Evolutionary conservation across 345 rosid genomes (phyloP), one percentile per base, ranked within the genome.

Genomic region (Anacardium occidentale): DNA sequence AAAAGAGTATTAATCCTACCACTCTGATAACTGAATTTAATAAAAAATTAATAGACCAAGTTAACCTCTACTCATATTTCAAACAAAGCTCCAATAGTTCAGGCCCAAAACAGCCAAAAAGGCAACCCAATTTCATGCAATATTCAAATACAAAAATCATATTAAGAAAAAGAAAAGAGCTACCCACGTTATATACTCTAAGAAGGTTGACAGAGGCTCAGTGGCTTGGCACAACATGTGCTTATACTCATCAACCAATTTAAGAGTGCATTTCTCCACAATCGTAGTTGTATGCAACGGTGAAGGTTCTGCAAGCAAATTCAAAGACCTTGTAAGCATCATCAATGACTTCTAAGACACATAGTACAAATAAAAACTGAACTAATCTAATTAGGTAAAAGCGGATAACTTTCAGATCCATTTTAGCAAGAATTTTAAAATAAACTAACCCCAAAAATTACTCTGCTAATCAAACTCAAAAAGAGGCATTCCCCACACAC

Each of bases 201-300:
- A 77, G 81, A 95, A 95, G 71, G 99, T 92, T 6, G 99, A 91
- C 77, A 95, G 73, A 18, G 99, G 99, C 85, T 92, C 99, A 0
- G 99, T 95, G 25, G 99, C 99, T 83, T 95, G 97, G 70, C 91
- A 88, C 26, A 89, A 68, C 99, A 95, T 95, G 79, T 88, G 93
- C 85, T 93, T 95, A 73, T 95, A 92, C 71, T 95, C 99, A 79
- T 95, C 99, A 68, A 92, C 98, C 81, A 95, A 85, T 70, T 92
- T 95, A 72, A 89, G 93, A 2, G 97, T 95, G 83, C 99, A 95
- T 79, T 95, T 95, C 87, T 95, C 99, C 83, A 95, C 99, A 61
- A 95, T 91, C 5, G 99, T 95, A 20, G 98, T 92, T 0, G 99
- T 95, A 72, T 95, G 99, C 89, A 95, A 69, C 0, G 99, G 99